phyloP scores from a whole-genome alignment of 805 yeast genomes.

The Pichia manshurica region DNA sequence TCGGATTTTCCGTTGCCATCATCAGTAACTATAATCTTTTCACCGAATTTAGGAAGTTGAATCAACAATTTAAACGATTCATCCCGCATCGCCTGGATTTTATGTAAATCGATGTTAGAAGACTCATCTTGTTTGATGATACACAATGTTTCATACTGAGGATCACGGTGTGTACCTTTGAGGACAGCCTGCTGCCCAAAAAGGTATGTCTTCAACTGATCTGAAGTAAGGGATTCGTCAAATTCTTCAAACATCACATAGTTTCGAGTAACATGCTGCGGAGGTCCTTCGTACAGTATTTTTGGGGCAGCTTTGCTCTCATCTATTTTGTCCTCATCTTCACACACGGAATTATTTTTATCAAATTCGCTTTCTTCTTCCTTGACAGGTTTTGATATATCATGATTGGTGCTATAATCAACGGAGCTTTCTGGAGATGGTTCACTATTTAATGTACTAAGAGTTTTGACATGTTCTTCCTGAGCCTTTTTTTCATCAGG shows the following conservation, averaged over 20 bases:
- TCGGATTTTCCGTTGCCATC: conserved; percentile 35
- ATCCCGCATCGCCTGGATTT: conserved; percentile 22
- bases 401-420: no score
- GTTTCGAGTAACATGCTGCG: conserved; percentile 53
- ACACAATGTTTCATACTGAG: conserved; percentile 42
- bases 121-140: conserved; percentile 26
- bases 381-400: no score
- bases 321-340: no score
- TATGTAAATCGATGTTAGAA: conserved; percentile 23
- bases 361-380: no score
- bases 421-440: no score
- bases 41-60: conserved; percentile 61
- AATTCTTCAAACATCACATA: conserved; percentile 50
- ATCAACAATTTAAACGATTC: conserved; percentile 37
- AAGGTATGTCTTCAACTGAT: conserved; percentile 36
- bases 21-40: conserved; percentile 38
- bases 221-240: conserved; percentile 23
- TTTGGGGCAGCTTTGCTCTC: not conserved
- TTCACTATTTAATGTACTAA: no score
- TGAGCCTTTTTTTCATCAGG: not conserved
- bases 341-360: no score
- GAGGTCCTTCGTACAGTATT: conserved; percentile 57
- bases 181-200: conserved; percentile 56
- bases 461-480: no score
- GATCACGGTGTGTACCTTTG: conserved; percentile 48